These are phyloP conservation scores for Malassezia nana DNA, from an alignment of 1,284 basidiomycete genomes.

Conservation along the genomic window DNA sequence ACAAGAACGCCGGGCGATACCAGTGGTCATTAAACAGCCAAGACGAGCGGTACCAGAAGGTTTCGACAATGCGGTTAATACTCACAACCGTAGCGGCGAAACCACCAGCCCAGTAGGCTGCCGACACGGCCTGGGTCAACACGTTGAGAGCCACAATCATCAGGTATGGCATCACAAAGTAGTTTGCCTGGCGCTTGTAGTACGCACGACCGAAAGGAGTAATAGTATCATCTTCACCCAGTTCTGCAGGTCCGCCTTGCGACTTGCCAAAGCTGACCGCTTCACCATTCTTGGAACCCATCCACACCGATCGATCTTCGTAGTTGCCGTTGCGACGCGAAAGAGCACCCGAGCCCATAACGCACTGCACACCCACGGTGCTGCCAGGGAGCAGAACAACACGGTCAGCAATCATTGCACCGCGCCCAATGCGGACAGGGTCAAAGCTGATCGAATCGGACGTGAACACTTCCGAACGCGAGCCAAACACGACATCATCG, in stretches of 20 bases:
- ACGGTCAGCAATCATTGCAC: constrained; percentile 48
- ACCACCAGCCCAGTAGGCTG: constrained; percentile 44
- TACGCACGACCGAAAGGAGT: constrained; percentile 47
- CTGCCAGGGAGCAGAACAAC: constrained; percentile 45
- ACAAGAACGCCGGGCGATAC: constrained; percentile 44
- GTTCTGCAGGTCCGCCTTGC: constrained; percentile 25
- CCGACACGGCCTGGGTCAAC: constrained; percentile 37
- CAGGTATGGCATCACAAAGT: constrained; percentile 47
- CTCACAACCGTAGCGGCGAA: constrained; percentile 42
- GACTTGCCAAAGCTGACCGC: constrained; percentile 46
- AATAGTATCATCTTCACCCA: constrained; percentile 40
- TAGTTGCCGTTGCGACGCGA: constrained; percentile 45
- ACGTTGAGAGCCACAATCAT: constrained; percentile 46
- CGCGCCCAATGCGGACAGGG: constrained; percentile 43
- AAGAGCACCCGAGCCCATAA: constrained; percentile 47
- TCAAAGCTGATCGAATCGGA: constrained; percentile 48
- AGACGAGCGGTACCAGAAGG: constrained; percentile 23
- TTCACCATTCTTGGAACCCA: constrained; percentile 48
- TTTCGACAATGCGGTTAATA: constrained; percentile 34
- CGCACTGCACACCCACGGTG: constrained; percentile 44
- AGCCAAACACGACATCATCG: constrained; percentile 48
- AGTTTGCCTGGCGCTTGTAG: constrained; percentile 47
- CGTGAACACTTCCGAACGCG: constrained; percentile 46
- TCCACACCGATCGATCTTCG: constrained; percentile 47
- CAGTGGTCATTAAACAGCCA: constrained; percentile 45